Evolutionary conservation across 2,329 filamentous ascomycete genomes (phyloP).

Genomic region (Penicillium oxalicum): DNA sequence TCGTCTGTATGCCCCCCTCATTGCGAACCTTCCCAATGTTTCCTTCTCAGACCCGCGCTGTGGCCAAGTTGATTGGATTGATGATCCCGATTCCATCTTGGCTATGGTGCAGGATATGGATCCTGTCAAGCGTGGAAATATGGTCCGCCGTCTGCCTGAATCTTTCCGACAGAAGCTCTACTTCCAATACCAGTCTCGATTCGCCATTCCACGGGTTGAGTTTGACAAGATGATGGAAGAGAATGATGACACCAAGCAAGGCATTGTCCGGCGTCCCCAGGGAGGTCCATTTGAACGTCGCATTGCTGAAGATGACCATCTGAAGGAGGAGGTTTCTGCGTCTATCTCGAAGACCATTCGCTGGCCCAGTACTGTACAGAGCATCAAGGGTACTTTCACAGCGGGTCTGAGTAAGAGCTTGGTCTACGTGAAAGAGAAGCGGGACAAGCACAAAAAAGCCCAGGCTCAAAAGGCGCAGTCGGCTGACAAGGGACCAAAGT

Average conservation of each 20-base stretch:
- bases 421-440: conserved; percentile 79
- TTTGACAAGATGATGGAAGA: conserved; percentile 79
- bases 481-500: conserved; percentile 4
- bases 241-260: conserved; percentile 60
- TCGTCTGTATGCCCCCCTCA: conserved; percentile 79
- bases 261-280: conserved; percentile 64
- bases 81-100: conserved; percentile 59
- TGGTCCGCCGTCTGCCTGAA: conserved; percentile 85
- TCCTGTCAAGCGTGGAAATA: conserved; percentile 81
- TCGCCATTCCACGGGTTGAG: conserved; percentile 73
- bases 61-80: conserved; percentile 55
- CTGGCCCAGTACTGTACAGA: conserved; percentile 89
- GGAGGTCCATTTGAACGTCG: conserved; percentile 81
- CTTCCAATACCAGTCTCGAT: conserved; percentile 90
- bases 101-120: conserved; percentile 85
- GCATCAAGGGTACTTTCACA: conserved; percentile 74
- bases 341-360: conserved; percentile 82
- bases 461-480: conserved; percentile 24
- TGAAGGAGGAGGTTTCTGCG: conserved; percentile 64
- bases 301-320: conserved; percentile 65
- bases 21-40: conserved; percentile 85
- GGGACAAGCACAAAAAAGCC: conserved; percentile 52
- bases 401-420: conserved; percentile 64
- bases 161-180: conserved; percentile 85
- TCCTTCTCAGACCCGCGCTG: conserved; percentile 63